Evolutionary conservation across 257 asterid genomes (phyloP).

Genomic region (Vinca minor): DNA sequence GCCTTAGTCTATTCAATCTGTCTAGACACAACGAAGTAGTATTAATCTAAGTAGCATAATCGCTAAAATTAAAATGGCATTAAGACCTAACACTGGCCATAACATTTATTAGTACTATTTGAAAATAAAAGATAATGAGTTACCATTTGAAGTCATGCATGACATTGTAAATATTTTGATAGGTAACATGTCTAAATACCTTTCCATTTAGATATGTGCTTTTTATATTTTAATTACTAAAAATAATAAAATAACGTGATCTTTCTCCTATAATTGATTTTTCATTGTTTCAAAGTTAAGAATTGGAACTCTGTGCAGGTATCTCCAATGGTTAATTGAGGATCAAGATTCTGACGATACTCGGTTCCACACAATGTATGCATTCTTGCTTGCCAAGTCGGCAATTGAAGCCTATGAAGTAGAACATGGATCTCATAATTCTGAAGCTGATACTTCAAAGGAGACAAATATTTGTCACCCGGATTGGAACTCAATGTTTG

Average conservation of each 20-base stretch:
- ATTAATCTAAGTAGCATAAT: not conserved
- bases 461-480: conserved; percentile 31
- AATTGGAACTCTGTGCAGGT: conserved; percentile 35
- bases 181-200: not conserved
- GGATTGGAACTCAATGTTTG: conserved; percentile 47
- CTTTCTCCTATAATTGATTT: not conserved
- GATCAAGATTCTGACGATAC: conserved; percentile 74
- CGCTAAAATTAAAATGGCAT: not conserved
- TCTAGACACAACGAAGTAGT: too few species aligned
- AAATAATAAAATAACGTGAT: not conserved
- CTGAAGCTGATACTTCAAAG: conserved; percentile 25
- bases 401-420: conserved; percentile 57
- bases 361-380: conserved; percentile 75
- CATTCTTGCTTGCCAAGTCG: conserved; percentile 80
- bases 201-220: not conserved
- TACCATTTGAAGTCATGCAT: not conserved
- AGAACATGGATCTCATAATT: conserved; percentile 35
- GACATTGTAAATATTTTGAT: not conserved
- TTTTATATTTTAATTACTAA: not conserved
- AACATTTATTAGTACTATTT: not conserved
- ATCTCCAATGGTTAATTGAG: conserved; percentile 97
- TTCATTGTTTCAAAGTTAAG: not conserved
- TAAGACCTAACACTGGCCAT: too few species aligned
- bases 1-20: too few species aligned
- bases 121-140: not conserved